Evolutionary conservation across 352 stramenopile species (phyloP).

Genomic region (Phytophthora podocarpi): DNA sequence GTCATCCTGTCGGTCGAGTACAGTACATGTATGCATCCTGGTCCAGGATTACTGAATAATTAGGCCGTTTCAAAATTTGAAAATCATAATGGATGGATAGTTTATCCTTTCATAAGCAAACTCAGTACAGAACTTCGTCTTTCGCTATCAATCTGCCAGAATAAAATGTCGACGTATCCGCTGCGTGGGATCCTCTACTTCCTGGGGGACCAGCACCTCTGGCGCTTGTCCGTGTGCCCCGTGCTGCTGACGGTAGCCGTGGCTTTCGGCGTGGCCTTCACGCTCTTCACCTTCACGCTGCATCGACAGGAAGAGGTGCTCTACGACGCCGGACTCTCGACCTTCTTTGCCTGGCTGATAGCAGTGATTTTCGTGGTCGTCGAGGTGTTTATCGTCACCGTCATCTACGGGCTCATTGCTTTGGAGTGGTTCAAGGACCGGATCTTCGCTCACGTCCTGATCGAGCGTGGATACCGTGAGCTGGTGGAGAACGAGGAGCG

Average conservation of each 20-base stretch:
- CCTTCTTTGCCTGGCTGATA: conserved; percentile 59
- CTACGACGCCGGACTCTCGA: conserved; percentile 39
- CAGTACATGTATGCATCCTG: background rate
- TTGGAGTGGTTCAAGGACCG: conserved; percentile 55
- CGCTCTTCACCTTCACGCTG: conserved; percentile 45
- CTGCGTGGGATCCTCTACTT: conserved; percentile 50
- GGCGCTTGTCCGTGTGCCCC: conserved; percentile 48
- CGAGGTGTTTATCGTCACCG: conserved; percentile 58
- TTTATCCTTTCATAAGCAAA: too few species aligned
- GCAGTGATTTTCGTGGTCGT: conserved; percentile 54
- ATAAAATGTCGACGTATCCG: conserved; percentile 50
- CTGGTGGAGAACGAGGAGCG: conserved; percentile 49
- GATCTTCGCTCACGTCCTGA: conserved; percentile 59
- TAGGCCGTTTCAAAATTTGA: too few species aligned
- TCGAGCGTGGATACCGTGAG: conserved; percentile 41
- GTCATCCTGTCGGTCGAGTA: too few species aligned
- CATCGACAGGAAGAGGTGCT: conserved; percentile 44
- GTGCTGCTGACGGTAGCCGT: conserved; percentile 57
- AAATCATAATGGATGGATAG: too few species aligned
- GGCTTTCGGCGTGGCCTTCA: conserved; percentile 41
- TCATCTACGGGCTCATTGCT: conserved; percentile 53
- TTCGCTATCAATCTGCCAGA: too few species aligned
- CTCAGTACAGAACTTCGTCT: too few species aligned
- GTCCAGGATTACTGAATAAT: too few species aligned
- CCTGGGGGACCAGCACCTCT: conserved; percentile 49